Conservation (phyloP, 495 filamentous ascomycete genomes). For the Elasticomyces elasticus region DNA sequence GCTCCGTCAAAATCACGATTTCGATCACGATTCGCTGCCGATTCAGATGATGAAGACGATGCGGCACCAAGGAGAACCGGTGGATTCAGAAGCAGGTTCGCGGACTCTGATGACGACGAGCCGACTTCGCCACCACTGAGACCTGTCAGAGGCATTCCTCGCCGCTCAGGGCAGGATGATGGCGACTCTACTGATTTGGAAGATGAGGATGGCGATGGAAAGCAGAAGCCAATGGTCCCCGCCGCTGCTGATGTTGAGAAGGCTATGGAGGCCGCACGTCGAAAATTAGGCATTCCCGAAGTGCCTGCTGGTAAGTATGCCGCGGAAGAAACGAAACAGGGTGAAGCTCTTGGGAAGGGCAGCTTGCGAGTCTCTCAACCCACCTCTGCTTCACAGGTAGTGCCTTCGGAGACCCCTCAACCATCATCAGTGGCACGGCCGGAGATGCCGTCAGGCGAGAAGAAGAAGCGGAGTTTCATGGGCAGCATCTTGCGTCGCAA, state of each 20-base stretch:
- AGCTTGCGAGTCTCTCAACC: conserved; percentile 2
- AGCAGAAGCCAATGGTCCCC: neutral
- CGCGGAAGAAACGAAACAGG: conserved; percentile 9
- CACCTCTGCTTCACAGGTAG: neutral
- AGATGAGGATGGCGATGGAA: conserved; percentile 20
- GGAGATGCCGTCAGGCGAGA: neutral
- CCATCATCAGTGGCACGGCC: no score
- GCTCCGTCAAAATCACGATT: conserved; percentile 32
- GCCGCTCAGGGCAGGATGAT: conserved; percentile 44
- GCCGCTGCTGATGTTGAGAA: conserved; percentile 24
- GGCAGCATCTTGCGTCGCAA: conserved; percentile 19
- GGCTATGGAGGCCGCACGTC: conserved; percentile 22
- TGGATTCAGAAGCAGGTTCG: conserved; percentile 53
- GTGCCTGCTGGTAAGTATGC: conserved; percentile 13
- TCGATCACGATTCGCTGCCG: conserved; percentile 52
- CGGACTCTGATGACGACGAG: conserved; percentile 72
- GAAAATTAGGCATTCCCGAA: conserved; percentile 19
- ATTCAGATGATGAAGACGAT: conserved; percentile 65
- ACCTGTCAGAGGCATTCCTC: conserved; percentile 58
- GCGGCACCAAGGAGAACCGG: conserved; percentile 27
- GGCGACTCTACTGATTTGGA: conserved; percentile 56
- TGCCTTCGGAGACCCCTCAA: no score
- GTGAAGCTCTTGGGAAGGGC: conserved; percentile 9
- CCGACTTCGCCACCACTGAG: conserved; percentile 31
- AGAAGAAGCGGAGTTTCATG: conserved; percentile 16